Evolutionary conservation across 108 stramenopile genomes (phyloP), one percentile per base, ranked within the genome.

Genomic region (Cylindrotheca fusiformis): DNA sequence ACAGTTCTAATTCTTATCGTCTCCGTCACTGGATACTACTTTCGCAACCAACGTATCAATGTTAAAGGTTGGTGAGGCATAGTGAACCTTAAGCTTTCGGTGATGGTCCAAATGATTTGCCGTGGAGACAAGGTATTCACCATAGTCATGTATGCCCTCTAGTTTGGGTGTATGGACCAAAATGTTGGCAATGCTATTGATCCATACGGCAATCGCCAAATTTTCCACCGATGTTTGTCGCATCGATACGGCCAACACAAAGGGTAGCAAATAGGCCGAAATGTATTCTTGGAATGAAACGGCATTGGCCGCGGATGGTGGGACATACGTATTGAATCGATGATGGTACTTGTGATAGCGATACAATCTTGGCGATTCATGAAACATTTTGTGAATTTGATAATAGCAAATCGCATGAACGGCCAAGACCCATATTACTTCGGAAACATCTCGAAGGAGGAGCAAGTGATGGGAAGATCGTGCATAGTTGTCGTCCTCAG

Each of bases 61-160:
- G 44, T 74, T 62, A 29, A 65, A 72, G 8, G 68, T 60, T 0
- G 78, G 78, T 2, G 78, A 65, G 23, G 78, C 72, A 62, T 70
- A 79, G 31, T 79, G 63, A 22, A 52, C 10, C 18, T 27, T 69
- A 28, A 65, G 19, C 24, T 66, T 71, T 28, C 69, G 60, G 56
- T 79, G 78, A 63, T 79, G 78, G 12, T 74, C 69, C 60, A 74
- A 48, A 44, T 79, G 78, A 23, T 71, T 33, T 4, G 55, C 8
- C 26, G 78, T 70, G 20, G 72, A 56, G 2, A 61, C n/a, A 1
- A 54, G 10, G 8, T 65, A 8, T 21, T 59, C 23, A 3, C 68
- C 55, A n/a, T n/a, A n/a, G n/a, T n/a, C n/a, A n/a, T n/a, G n/a
- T 5, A 32, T 32, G 1, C 14, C 26, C 44, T 74, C 78, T 36